A percentile compares a stretch with the other conserved stretches of the same genome.
Evolutionary conservation across 257 asterid genomes (phyloP).

Genomic region (Lycium barbarum): DNA sequence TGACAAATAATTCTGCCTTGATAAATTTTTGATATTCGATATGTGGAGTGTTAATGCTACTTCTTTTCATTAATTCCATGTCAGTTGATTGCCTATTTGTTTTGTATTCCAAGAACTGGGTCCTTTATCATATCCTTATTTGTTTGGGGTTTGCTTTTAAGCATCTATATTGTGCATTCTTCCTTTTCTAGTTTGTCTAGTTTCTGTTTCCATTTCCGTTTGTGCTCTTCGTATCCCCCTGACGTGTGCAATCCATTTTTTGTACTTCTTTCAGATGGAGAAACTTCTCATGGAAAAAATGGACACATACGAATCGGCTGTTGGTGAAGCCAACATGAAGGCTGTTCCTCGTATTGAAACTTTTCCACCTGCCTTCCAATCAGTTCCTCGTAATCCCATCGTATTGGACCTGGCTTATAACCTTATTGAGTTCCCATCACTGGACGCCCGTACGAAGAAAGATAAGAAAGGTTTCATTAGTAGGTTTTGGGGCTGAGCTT

Average conservation of each 20-base stretch:
- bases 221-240: conserved; percentile 14
- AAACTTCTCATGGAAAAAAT: conserved; percentile 76
- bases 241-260: neutral
- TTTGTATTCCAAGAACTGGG: neutral
- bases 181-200: neutral
- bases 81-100: neutral
- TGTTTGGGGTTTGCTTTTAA: neutral
- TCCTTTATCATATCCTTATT: neutral
- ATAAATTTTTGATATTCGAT: neutral
- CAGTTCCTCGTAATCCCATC: conserved; percentile 64
- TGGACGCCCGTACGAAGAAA: conserved; percentile 86
- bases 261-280: conserved; percentile 55
- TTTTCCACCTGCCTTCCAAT: conserved; percentile 67
- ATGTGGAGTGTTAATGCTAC: conserved; percentile 2
- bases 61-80: conserved; percentile 11
- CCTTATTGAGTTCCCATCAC: conserved; percentile 78
- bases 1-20: neutral
- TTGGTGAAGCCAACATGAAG: conserved; percentile 70
- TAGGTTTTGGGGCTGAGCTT: conserved; percentile 77
- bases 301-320: conserved; percentile 78
- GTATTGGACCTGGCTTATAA: conserved; percentile 73
- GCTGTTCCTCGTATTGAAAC: conserved; percentile 50
- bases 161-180: neutral
- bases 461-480: conserved; percentile 85
- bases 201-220: neutral